These are phyloP conservation scores for Pythium phragmitis DNA, from an alignment of 352 stramenopile genomes.

Conservation along the genomic window DNA sequence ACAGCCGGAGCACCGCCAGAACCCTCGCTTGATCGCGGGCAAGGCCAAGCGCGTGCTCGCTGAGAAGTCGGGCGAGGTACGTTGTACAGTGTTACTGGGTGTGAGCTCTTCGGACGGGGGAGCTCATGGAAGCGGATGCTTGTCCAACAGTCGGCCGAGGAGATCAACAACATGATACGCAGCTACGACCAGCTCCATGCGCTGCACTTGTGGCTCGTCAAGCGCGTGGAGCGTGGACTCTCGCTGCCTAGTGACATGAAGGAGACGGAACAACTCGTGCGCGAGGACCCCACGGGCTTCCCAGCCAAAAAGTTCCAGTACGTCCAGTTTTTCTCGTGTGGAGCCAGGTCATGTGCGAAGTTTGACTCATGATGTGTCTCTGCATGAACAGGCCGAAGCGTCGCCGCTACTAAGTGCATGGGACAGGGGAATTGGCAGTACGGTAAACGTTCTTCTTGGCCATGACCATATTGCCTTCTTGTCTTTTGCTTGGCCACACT, in stretches of 20 bases:
- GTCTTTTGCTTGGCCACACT: neutral
- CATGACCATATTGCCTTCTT: neutral
- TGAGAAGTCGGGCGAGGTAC: conserved; percentile 80
- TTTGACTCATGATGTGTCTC: neutral
- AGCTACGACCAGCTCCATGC: conserved; percentile 81
- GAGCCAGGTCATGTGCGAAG: neutral
- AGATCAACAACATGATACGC: conserved; percentile 87
- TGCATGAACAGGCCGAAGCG: conserved; percentile 52
- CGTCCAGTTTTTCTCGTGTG: neutral
- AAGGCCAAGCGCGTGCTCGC: conserved; percentile 83
- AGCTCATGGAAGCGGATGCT: neutral
- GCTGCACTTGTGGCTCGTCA: conserved; percentile 74
- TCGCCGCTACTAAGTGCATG: conserved; percentile 50
- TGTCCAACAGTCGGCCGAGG: conserved; percentile 56
- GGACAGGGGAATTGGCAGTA: neutral
- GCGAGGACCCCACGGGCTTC: conserved; percentile 83
- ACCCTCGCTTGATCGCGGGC: conserved; percentile 78
- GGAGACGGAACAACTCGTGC: conserved; percentile 79
- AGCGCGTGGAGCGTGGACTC: conserved; percentile 78
- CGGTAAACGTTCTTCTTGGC: neutral
- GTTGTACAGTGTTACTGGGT: conserved; percentile 17
- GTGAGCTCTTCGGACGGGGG: neutral
- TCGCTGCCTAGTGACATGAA: conserved; percentile 70
- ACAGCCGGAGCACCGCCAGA: conserved; percentile 64
- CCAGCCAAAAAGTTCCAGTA: conserved; percentile 82